A percentile compares a stretch with the other conserved stretches of the same genome.
Conservation (phyloP, 23 red algal genomes). For the Porphyridium purpureum region DNA sequence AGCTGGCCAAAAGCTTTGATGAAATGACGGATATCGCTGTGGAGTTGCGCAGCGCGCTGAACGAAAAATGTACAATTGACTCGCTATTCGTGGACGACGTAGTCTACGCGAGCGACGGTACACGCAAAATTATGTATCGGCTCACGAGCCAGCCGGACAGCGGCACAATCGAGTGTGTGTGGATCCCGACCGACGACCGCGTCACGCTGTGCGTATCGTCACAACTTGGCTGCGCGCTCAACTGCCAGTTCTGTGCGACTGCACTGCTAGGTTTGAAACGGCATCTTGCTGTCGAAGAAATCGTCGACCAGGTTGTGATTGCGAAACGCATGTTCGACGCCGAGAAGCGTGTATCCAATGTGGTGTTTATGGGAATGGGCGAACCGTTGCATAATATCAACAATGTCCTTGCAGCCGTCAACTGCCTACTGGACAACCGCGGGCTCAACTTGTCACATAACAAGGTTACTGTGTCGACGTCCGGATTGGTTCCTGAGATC, state of each 20-base stretch:
- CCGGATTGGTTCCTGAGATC: slow-evolving; percentile 88
- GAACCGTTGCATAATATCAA: slow-evolving; percentile 84
- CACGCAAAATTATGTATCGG: slow-evolving; percentile 57
- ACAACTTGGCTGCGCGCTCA: slow-evolving; percentile 69
- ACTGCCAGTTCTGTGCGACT: slow-evolving; percentile 96
- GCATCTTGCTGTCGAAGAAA: slow-evolving; percentile 57
- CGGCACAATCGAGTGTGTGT: slow-evolving; percentile 71
- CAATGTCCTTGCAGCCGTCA: slow-evolving; percentile 54
- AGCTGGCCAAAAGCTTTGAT: slow-evolving; percentile 31
- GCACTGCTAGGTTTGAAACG: slow-evolving; percentile 53
- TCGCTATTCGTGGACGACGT: slow-evolving; percentile 31
- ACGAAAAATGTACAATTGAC: slow-evolving; percentile 15
- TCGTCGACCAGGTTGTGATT: slow-evolving; percentile 83
- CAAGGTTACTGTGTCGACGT: slow-evolving; percentile 94
- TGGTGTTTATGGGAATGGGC: slow-evolving; percentile 94
- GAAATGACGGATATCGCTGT: slow-evolving; percentile 76
- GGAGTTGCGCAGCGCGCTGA: slow-evolving; percentile 35
- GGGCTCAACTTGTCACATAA: slow-evolving; percentile 68
- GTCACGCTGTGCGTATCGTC: slow-evolving; percentile 79
- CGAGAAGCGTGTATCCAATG: slow-evolving; percentile 34
- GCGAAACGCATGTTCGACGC: slow-evolving; percentile 52
- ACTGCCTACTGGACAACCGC: slow-evolving; percentile 40
- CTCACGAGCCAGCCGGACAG: slow-evolving; percentile 4
- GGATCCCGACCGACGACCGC: slow-evolving; percentile 60
- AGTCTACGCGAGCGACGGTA: slow-evolving; percentile 61